Evolutionary conservation across 306 rosid genomes (phyloP).

Genomic region (Clitoria ternatea): DNA sequence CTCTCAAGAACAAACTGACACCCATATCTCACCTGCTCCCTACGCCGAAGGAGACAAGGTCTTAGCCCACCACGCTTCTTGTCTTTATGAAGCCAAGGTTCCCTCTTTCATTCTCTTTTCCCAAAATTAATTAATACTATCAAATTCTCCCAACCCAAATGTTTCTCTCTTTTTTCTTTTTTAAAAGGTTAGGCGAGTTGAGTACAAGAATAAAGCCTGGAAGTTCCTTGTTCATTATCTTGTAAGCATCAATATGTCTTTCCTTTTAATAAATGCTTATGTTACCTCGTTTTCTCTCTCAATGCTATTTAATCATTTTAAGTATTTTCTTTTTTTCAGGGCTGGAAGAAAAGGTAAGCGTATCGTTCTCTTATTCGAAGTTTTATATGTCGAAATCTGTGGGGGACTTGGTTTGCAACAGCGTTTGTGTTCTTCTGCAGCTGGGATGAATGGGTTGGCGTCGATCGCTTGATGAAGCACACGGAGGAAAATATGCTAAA

Average conservation of each 20-base stretch:
- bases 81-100: constrained; percentile 72
- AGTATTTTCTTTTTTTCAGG: constrained; percentile 42
- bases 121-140: neutral
- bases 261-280: neutral
- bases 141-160: neutral
- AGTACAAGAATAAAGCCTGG: constrained; percentile 37
- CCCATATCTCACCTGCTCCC: constrained; percentile 31
- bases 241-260: constrained; percentile 35
- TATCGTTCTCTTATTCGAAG: constrained; percentile 1
- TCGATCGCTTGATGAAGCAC: constrained; percentile 63
- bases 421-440: constrained; percentile 36
- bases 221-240: constrained; percentile 63
- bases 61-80: constrained; percentile 42
- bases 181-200: constrained; percentile 48
- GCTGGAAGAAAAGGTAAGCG: constrained; percentile 82
- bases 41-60: constrained; percentile 53
- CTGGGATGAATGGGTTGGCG: constrained; percentile 88
- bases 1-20: constrained; percentile 33
- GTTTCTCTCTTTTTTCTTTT: constrained; percentile 18
- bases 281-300: neutral
- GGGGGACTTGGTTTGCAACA: constrained; percentile 15
- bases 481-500: constrained; percentile 53
- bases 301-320: neutral
- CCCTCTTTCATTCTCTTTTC: neutral
- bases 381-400: neutral